Evolutionary conservation across 2,329 filamentous ascomycete genomes (phyloP), one percentile per base, ranked within the genome.

Genomic region (Colletotrichum liriopes): DNA sequence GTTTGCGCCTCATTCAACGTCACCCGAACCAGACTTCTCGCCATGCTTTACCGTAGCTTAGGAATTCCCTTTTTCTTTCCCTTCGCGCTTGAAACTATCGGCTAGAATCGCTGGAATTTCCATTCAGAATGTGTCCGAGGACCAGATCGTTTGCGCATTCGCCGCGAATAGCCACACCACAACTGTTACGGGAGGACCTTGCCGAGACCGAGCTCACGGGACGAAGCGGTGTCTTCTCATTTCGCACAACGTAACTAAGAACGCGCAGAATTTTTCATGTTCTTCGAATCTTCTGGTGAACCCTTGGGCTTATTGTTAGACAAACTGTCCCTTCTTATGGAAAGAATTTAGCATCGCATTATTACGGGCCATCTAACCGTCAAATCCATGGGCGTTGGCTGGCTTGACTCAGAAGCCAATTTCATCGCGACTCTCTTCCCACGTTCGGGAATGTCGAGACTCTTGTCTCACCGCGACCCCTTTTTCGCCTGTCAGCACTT

Each of bases 391-490:
- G 9, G 41, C 23, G 16, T n/a, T 52, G 12, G 47, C n/a, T 5
- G 26, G 26, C 1, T 43, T 69, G 70, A 69, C n/a, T 65, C 65
- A 60, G 37, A 59, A 52, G 37, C 51, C 39, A 72, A 72, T 72
- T 64, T 69, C 70, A 56, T 64, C 59, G 29, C 56, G 54, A 59
- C 43, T 26, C 41, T 60, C 43, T 47, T 68, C 51, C 64, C 64
- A 43, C 65, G 58, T 58, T 26, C 60, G 66, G 65, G 66, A 72
- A 64, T 72, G 59, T 65, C 20, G 37, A 69, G 54, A 70, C 52
- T 64, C n/a, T 32, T 69, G 70, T 70, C 52, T 65, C 54, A 72
- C 56, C 39, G 47, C 35, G 59, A 26, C 41, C 39, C 55, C 39
- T 41, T 49, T 39, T 64, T 39, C 32, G 14, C 29, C 39, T 16